Percentiles rank a stretch among this genome's conserved stretches.
Conservation (phyloP, 169 alveolate species). For the Cryptosporidium felis region DNA sequence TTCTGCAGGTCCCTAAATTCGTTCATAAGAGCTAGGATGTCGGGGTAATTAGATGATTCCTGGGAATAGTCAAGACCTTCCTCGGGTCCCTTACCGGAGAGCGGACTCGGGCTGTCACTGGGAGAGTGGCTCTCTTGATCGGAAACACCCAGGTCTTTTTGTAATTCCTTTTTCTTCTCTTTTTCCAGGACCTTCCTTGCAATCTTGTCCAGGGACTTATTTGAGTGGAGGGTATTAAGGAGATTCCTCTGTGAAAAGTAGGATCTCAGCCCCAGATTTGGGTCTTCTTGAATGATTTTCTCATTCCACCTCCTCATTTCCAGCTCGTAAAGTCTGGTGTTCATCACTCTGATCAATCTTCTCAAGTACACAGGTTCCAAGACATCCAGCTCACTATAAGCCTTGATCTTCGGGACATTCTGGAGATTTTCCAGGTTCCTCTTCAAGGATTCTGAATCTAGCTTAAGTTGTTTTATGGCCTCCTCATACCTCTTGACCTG, state of each 20-base stretch:
- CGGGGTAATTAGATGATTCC: not conserved
- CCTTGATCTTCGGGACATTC: conserved; percentile 62
- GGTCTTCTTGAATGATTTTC: conserved; percentile 15
- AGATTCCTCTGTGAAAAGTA: not conserved
- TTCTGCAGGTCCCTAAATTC: conserved; percentile 36
- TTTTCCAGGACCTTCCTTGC: conserved; percentile 5
- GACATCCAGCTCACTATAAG: conserved; percentile 58
- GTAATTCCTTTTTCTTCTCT: not conserved
- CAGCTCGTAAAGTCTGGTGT: conserved; percentile 22
- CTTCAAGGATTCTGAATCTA: not conserved
- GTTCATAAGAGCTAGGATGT: not conserved
- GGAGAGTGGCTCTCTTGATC: too few species aligned
- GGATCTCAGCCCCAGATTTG: not conserved
- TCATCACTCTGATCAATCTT: conserved; percentile 21
- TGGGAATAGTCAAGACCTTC: too few species aligned
- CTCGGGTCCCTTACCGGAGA: too few species aligned
- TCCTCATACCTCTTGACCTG: conserved; percentile 21
- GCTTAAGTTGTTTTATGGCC: not conserved
- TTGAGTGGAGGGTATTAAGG: not conserved
- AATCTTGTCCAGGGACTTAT: not conserved
- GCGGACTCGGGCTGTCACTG: too few species aligned
- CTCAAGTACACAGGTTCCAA: conserved; percentile 61
- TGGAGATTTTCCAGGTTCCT: conserved; percentile 23
- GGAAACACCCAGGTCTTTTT: too few species aligned
- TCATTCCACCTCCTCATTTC: conserved; percentile 59